These are phyloP conservation scores for Geotrichum candidum DNA, from an alignment of 1,139 yeast genomes.

Conservation along the genomic window DNA sequence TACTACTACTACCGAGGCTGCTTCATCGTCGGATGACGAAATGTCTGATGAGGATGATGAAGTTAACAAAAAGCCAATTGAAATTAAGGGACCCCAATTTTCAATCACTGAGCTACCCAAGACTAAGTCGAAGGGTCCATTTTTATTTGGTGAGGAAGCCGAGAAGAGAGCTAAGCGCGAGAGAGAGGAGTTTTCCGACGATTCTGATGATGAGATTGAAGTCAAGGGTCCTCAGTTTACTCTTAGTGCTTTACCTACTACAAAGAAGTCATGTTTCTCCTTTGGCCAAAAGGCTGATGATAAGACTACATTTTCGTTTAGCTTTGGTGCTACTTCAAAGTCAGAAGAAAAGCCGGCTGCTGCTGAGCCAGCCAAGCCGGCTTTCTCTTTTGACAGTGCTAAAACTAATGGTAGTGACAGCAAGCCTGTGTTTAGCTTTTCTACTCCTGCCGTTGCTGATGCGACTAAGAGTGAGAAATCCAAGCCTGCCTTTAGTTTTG, in stretches of 20 bases:
- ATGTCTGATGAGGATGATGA: constrained; percentile 3
- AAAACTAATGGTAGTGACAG: background rate
- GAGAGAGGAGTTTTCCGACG: constrained; percentile 35
- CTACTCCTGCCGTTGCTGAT: constrained; percentile 20
- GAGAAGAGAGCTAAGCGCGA: constrained; percentile 12
- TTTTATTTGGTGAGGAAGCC: constrained; percentile 28
- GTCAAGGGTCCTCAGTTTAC: constrained; percentile 64
- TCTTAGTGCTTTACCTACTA: constrained; percentile 47
- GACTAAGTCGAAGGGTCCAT: constrained; percentile 49
- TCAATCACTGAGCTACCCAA: constrained; percentile 49
- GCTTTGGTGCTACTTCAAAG: too few species aligned
- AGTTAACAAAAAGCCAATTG: constrained; percentile 1
- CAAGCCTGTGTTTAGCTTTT: constrained; percentile 18
- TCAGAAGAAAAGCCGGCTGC: too few species aligned
- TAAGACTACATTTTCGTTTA: constrained; percentile 3
- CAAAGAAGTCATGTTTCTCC: constrained; percentile 51
- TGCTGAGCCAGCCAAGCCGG: too few species aligned
- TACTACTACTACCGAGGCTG: background rate
- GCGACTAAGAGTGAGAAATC: constrained; percentile 10
- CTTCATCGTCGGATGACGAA: background rate
- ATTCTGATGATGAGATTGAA: constrained; percentile 23
- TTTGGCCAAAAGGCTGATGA: constrained; percentile 11
- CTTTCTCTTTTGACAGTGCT: too few species aligned
- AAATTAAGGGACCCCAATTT: constrained; percentile 57
- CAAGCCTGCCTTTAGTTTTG: constrained; percentile 23